phyloP scores from a whole-genome alignment of 495 filamentous ascomycete genomes.

The Penicillium psychrofluorescens region DNA sequence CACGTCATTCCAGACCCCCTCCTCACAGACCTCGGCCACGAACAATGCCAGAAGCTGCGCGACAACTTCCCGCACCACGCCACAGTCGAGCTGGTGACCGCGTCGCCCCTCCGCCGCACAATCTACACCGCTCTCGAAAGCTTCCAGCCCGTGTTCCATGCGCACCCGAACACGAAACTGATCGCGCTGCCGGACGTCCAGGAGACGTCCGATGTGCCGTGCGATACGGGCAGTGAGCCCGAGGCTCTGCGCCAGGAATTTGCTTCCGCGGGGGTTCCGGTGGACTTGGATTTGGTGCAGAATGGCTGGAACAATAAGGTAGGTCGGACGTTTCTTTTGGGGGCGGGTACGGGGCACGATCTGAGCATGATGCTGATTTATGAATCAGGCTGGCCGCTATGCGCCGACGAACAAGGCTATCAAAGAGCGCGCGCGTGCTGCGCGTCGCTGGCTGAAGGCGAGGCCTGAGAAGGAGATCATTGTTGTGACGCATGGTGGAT shows the following conservation, averaged over 20 bases:
- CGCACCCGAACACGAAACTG: slow-evolving; percentile 43
- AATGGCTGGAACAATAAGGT: slow-evolving; percentile 69
- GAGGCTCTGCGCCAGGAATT: slow-evolving; percentile 57
- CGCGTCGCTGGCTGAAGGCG: slow-evolving; percentile 60
- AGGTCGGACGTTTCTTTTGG: background rate
- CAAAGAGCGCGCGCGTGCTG: slow-evolving; percentile 52
- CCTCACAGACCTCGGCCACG: slow-evolving; percentile 67
- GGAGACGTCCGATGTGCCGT: slow-evolving; percentile 68
- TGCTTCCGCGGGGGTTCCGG: slow-evolving; percentile 33
- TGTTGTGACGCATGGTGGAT: slow-evolving; percentile 67
- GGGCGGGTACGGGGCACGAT: too few relatives aligned
- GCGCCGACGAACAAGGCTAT: slow-evolving; percentile 51
- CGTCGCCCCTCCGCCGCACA: slow-evolving; percentile 79
- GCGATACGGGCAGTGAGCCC: slow-evolving; percentile 65
- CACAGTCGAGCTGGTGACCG: slow-evolving; percentile 62
- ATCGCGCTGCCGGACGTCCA: slow-evolving; percentile 74
- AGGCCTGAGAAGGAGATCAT: slow-evolving; percentile 54
- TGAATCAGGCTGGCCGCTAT: slow-evolving; percentile 39
- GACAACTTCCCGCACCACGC: slow-evolving; percentile 56
- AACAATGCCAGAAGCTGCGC: slow-evolving; percentile 63
- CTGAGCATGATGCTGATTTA: too few relatives aligned
- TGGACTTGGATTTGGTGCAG: slow-evolving; percentile 55
- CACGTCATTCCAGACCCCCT: slow-evolving; percentile 68
- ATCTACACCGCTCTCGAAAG: slow-evolving; percentile 70
- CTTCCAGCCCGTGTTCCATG: slow-evolving; percentile 51